Base-by-base conservation (phyloP, 106 monocot genomes). In the Vanilla planifolia region DNA sequence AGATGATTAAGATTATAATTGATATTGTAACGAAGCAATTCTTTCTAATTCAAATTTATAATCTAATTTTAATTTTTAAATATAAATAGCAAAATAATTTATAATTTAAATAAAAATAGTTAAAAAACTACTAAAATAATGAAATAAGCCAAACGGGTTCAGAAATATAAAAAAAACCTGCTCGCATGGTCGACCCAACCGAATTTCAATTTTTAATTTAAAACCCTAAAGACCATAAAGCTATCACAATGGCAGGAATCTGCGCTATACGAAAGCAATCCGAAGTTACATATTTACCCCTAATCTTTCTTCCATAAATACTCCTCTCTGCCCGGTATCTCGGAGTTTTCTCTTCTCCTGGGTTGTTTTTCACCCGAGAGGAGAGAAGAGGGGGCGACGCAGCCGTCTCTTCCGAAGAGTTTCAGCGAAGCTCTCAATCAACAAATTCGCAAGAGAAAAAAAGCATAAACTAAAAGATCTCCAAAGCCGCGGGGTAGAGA, bases 301-400 rank as follows among this genome's bases (percentile, higher is more conserved):
- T 36, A 10, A 6, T 29, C 7, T 11, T 62, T 30, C 61, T 70
- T n/a, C n/a, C n/a, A 70, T 70, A 70, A 70, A 70, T 70, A 70
- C 27, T 41, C 61, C 50, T 52, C 51, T 23, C 41, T 7, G 15
- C 11, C 13, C 17, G 1, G n/a, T 6, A 1, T 7, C 1, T 10
- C 59, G 6, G 3, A 5, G 14, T 41, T 26, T 51, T 43, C 52
- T 59, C 41, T 23, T 53, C 61, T 61, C 61, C 15, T 41, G 61
- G 27, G 51, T 47, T 37, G 15, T 51, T 70, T 61, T 52, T 69
- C 51, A n/a, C 1, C 51, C 48, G 25, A 11, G 32, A 8, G 16
- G 19, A 48, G 48, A 48, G 48, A 36, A 10, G 36, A 23, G 37
- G 19, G 45, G 24, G 40, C 22, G 14, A 30, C 24, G 51, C 35